Evolutionary conservation across 768 basidiomycete species (phyloP), one percentile per base, ranked within the genome.

Genomic region (Brasilioporus rufonigricans): DNA sequence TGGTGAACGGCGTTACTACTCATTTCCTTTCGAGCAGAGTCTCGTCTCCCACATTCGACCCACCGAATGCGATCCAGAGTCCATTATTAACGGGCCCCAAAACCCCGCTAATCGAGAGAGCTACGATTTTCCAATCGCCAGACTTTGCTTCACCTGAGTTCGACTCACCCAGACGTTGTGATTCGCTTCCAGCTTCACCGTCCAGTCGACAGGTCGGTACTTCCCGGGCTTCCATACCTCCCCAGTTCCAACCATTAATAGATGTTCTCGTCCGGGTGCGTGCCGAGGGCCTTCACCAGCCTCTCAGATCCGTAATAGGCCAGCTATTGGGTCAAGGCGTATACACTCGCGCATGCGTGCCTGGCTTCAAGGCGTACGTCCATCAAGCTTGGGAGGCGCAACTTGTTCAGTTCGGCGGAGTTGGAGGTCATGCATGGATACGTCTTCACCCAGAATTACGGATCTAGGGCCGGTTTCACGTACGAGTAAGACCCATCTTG

Each of bases 391-490:
- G 68, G 36, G 64, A 73, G 52, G 66, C 58, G 14, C 73, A 70
- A 23, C 67, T 81, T 29, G 59, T 80, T 49, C 69, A 72, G 39
- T 66, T 72, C 14, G 80, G 80, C 27, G 78, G 77, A 4, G 41
- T 38, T 40, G 72, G 68, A 26, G 70, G 70, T 5, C 35, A 52
- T 14, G 74, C 71, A 10, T 79, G 79, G 79, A 61, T 69, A 58
- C 10, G 58, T 44, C 62, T 69, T 48, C 66, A 69, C 47, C 66
- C 67, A 36, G 59, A 57, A 31, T 49, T 69, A 38, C 56, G 29
- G 38, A 38, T 52, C 16, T 68, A 61, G 52, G 48, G 36, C 47
- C 24, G 1, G n/a, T 11, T 41, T 50, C 51, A 44, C 53, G 50
- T 60, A 57, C 50, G 41, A 47, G 44, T 10, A 26, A 49, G 55